Base-by-base conservation (phyloP, 768 basidiomycete species). In the Plicaturopsis crispa region DNA sequence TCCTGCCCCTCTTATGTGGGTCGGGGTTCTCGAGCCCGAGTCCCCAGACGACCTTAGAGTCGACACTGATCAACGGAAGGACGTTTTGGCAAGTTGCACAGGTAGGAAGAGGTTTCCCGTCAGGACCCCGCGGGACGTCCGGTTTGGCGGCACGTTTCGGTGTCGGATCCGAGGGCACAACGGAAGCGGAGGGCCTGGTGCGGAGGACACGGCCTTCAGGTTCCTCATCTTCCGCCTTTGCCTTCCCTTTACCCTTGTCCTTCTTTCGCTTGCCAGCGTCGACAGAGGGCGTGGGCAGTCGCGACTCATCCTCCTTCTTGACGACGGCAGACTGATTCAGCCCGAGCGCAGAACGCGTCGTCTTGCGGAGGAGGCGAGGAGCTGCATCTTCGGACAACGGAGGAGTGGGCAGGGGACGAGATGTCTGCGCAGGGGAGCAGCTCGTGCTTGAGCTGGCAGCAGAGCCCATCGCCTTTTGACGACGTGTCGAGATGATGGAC, bases 41-140 rank as follows among this genome's bases (percentile, higher is more conserved):
- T 16, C 84, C 85, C 81, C 83, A 86, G 24, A 86, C 80, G 17
- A 86, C 73, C 55, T 79, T 67, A 30, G 72, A 73, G 57, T 85
- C 81, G 19, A 86, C 78, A 35, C 79, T 73, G 48, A 87, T 87
- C 42, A 88, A 70, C 3, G 84, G 84, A 47, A 88, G 55, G 36
- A 86, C 63, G 52, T 78, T 84, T 37, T 60, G 63, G 57, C 84
- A 87, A 18, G 80, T 87, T 51, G 67, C 60, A 45, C 84, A 88
- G n/a, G 61, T 74, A 34, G 85, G 84, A 21, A 85, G 58, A 13
- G 68, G 71, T 52, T 75, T 78, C 19, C 83, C 83, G 51, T 84
- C 80, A 35, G 72, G 62, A 21, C 78, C 83, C 44, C 69, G 57
- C 4, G 70, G 77, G 13, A 66, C 57, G 28, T 69, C 65, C 31